These are phyloP conservation scores for Emergomyces orientalis DNA, from an alignment of 2,329 filamentous ascomycete genomes.

Conservation along the genomic window DNA sequence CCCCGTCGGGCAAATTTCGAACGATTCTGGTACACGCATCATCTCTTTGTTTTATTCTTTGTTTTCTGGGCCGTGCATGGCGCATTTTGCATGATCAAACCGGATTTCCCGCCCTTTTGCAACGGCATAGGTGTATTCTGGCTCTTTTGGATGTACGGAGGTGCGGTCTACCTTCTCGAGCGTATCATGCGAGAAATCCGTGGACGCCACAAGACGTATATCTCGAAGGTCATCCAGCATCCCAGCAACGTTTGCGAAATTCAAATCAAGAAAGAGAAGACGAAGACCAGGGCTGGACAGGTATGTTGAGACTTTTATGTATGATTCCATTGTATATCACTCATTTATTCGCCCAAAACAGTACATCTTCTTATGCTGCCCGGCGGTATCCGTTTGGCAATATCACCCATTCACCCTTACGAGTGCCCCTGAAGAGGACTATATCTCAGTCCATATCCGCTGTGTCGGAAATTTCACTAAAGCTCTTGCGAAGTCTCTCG, in stretches of 20 bases:
- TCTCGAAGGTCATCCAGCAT: constrained; percentile 83
- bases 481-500: constrained; percentile 58
- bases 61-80: constrained; percentile 86
- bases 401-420: constrained; percentile 83
- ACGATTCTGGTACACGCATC: constrained; percentile 85
- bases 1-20: constrained; percentile 73
- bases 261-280: constrained; percentile 84
- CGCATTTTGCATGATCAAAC: constrained; percentile 83
- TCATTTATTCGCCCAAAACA: constrained; percentile 19
- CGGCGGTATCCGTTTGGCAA: constrained; percentile 77
- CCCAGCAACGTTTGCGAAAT: constrained; percentile 84
- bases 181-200: constrained; percentile 68
- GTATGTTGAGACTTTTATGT: constrained; percentile 18
- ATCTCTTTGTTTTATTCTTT: constrained; percentile 82
- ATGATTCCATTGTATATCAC: background rate
- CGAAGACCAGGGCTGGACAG: constrained; percentile 68
- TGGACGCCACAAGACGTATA: constrained; percentile 72
- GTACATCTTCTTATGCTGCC: constrained; percentile 85
- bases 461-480: constrained; percentile 75
- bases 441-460: constrained; percentile 78
- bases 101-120: constrained; percentile 64
- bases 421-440: constrained; percentile 79
- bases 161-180: constrained; percentile 71
- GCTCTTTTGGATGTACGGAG: constrained; percentile 83
- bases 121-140: constrained; percentile 71